These are phyloP conservation scores for Dictyostelium discoideum DNA, from an alignment of 78 protist species.

Conservation along the genomic window dicty_2.7 NC_007091.3:2447501-2448000, in stretches of 20 bases:
- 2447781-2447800: too few relatives aligned
- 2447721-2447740: too few relatives aligned
- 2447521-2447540: slow-evolving; percentile 20
- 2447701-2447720: too few relatives aligned
- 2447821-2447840: background rate
- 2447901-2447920: too few relatives aligned
- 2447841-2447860: slow-evolving; percentile 9
- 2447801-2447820: background rate
- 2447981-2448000: background rate
- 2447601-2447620: background rate
- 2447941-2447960: background rate
- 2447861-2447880: background rate
- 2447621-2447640: background rate
- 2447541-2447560: slow-evolving; percentile 15
- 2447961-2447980: background rate
- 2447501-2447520: slow-evolving; percentile 96
- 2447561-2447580: slow-evolving; percentile 25
- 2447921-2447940: too few relatives aligned
- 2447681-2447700: background rate
- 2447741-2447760: too few relatives aligned
- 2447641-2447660: background rate
- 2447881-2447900: background rate
- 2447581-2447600: background rate
- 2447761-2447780: too few relatives aligned
- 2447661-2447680: background rate